Evolutionary conservation across 2,329 filamentous ascomycete genomes (phyloP), one percentile per base, ranked within the genome.

Genomic region (Piedraia hortae): DNA sequence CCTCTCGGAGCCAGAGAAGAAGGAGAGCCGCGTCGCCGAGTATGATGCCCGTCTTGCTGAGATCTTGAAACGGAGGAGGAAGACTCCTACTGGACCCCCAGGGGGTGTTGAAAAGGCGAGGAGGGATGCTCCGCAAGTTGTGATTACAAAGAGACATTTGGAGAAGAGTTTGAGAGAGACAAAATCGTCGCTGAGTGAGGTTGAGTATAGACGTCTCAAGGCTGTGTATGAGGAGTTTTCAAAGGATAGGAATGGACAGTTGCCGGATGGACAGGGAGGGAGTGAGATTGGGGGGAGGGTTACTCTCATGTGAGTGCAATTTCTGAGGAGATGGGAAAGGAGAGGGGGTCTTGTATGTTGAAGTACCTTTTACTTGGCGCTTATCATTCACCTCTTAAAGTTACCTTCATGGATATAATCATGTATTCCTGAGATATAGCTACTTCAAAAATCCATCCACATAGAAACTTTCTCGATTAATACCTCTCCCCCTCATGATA

Each of bases 261-360:
- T 97, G 75, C 75, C 68, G 28, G 82, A 72, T 45, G 85, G 85
- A 2, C 75, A 93, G 46, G 78, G 73, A 0, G 73, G 71, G 25
- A 88, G 68, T 44, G 85, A 93, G 47, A 65, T 97, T 47, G 85
- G 85, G 5, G 85, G 80, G 8, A 56, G 85, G 41, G 82, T 71
- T 35, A 93, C 78, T 47, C 53, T 97, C 46, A 93, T 93, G 85
- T 91, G n/a, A n/a, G n/a, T n/a, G n/a, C n/a, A n/a, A n/a, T n/a
- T n/a, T n/a, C n/a, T n/a, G n/a, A 31, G 22, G n/a, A n/a, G n/a
- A n/a, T n/a, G n/a, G n/a, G n/a, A n/a, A n/a, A n/a, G n/a, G n/a
- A n/a, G n/a, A n/a, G n/a, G n/a, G n/a, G n/a, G n/a, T n/a, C n/a
- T n/a, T n/a, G n/a, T n/a, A n/a, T n/a, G n/a, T n/a, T n/a, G n/a